A percentile compares a stretch with the other conserved stretches of the same genome.
phyloP scores from a whole-genome alignment of 345 rosid species.

The Trapa bicornis region DNA sequence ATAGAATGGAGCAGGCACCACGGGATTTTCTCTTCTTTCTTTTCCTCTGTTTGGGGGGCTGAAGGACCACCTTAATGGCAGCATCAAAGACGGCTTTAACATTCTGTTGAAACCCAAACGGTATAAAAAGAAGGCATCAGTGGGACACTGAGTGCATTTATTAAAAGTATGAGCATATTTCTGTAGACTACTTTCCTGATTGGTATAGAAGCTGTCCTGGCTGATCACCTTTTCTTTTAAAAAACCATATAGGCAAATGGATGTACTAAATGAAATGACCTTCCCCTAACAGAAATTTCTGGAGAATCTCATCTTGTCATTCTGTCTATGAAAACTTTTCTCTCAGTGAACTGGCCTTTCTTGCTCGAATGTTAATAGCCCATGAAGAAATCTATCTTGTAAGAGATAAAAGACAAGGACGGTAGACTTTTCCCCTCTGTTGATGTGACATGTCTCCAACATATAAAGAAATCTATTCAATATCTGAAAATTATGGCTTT shows the following conservation, averaged over 20 bases:
- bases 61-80: slow-evolving; percentile 44
- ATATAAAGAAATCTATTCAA: background rate
- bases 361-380: no score
- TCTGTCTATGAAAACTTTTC: no score
- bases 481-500: background rate
- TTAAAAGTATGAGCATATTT: background rate
- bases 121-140: background rate
- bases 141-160: background rate
- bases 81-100: slow-evolving; percentile 47
- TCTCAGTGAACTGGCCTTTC: no score
- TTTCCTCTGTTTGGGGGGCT: slow-evolving; percentile 43
- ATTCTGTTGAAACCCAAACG: slow-evolving; percentile 19
- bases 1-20: slow-evolving; percentile 34
- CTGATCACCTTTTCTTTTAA: no score
- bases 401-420: no score
- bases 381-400: no score
- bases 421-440: background rate
- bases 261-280: no score
- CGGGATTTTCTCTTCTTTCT: slow-evolving; percentile 30
- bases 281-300: no score
- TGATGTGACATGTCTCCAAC: background rate
- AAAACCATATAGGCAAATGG: no score
- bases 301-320: no score
- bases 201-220: no score
- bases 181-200: no score